phyloP scores from a whole-genome alignment of 495 filamentous ascomycete genomes.

The Neurospora tetraspora region DNA sequence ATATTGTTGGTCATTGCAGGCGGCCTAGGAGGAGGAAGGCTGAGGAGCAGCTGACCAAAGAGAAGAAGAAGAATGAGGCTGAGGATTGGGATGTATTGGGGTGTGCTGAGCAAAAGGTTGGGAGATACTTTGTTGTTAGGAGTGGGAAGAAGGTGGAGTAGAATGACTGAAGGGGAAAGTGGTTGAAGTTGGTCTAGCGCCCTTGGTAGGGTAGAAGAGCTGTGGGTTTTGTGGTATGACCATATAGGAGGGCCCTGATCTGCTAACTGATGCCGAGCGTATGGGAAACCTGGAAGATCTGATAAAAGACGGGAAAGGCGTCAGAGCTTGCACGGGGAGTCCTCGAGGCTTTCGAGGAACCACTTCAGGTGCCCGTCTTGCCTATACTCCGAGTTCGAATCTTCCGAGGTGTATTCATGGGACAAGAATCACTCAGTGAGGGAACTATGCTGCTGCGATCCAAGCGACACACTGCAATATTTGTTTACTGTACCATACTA shows the following conservation, averaged over 20 bases:
- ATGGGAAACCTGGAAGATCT: neutral
- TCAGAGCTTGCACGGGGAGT: neutral
- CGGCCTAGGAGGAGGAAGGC: conserved; percentile 32
- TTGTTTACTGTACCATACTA: neutral
- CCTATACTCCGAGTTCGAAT: neutral
- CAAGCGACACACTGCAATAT: neutral
- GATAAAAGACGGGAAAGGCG: neutral
- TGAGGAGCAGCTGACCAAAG: conserved; percentile 4
- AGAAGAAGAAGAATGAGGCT: conserved; percentile 15
- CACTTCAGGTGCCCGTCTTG: neutral
- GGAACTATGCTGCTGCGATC: neutral
- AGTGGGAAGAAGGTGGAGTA: conserved; percentile 29
- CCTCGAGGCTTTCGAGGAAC: neutral
- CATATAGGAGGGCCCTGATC: neutral
- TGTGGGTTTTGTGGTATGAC: neutral
- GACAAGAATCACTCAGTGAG: neutral
- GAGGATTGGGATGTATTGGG: conserved; percentile 63
- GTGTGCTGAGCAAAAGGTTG: conserved; percentile 53
- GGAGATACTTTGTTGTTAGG: conserved; percentile 73
- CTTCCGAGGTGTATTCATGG: neutral
- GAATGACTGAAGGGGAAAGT: neutral
- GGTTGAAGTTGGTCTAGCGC: neutral
- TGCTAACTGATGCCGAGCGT: neutral
- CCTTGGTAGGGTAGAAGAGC: neutral
- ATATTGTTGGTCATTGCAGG: conserved; percentile 30